These are phyloP conservation scores for Trebouxiophyceae sp. DNA, from an alignment of 163 green algal species.

Conservation along the genomic window DNA sequence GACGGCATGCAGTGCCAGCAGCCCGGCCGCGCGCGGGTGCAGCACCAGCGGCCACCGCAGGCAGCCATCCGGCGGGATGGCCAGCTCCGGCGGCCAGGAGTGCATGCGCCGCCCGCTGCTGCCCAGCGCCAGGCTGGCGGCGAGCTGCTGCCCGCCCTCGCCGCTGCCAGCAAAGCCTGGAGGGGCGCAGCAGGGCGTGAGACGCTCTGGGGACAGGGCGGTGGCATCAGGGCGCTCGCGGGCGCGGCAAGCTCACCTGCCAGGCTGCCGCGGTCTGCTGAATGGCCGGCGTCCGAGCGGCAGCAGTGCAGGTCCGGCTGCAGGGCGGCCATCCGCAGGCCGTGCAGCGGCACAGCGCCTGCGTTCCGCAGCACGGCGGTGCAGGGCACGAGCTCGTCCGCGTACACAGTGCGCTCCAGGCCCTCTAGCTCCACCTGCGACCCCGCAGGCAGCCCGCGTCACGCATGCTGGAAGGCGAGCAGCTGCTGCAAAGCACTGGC, in stretches of 20 bases:
- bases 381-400: constrained; percentile 50
- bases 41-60: constrained; percentile 49
- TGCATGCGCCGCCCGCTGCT: constrained; percentile 25
- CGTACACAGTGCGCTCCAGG: constrained; percentile 43
- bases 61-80: constrained; percentile 12
- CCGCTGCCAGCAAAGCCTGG: background rate
- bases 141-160: constrained; percentile 1
- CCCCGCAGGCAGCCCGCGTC: no score
- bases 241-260: no score
- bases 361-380: constrained; percentile 42
- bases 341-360: constrained; percentile 23
- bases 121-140: background rate
- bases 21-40: constrained; percentile 29
- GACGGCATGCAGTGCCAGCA: constrained; percentile 28
- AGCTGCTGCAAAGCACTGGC: background rate
- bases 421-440: constrained; percentile 22
- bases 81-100: constrained; percentile 17
- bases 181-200: background rate
- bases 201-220: background rate
- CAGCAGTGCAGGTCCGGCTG: constrained; percentile 14
- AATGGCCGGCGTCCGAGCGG: no score
- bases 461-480: background rate
- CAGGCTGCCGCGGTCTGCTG: no score
- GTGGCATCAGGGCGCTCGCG: background rate
- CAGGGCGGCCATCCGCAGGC: constrained; percentile 4